Evolutionary conservation across 768 basidiomycete species (phyloP).

Genomic region (Serendipita sp.): DNA sequence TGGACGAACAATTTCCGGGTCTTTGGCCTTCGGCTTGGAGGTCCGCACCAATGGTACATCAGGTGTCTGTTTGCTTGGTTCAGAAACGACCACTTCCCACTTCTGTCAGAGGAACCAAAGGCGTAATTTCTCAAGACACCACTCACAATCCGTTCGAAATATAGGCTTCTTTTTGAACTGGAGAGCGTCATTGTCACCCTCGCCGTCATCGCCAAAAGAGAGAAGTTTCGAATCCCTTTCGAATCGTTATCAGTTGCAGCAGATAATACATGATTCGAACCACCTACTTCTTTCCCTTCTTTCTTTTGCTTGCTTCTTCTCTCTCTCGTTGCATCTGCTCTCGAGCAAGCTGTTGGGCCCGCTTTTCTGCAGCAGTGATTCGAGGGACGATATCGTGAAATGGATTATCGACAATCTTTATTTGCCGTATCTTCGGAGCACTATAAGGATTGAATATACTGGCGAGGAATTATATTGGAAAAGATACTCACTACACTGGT

Average conservation of each 20-base stretch:
- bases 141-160: conserved; percentile 67
- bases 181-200: conserved; percentile 37
- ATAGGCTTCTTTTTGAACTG: conserved; percentile 65
- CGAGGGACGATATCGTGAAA: conserved; percentile 91
- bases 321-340: conserved; percentile 59
- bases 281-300: conserved; percentile 75
- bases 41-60: background rate
- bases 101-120: background rate
- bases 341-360: conserved; percentile 65
- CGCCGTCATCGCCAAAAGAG: conserved; percentile 68
- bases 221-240: conserved; percentile 72
- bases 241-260: background rate
- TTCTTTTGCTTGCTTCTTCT: conserved; percentile 55
- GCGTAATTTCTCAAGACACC: background rate
- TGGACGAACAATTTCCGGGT: background rate
- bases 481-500: conserved; percentile 55
- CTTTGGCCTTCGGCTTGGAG: background rate
- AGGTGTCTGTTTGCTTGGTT: background rate
- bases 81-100: background rate
- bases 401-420: conserved; percentile 82
- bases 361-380: conserved; percentile 86
- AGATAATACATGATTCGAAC: background rate
- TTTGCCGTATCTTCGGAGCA: conserved; percentile 77
- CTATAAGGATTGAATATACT: conserved; percentile 23
- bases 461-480: too few species aligned